phyloP scores from a whole-genome alignment of 2,329 filamentous ascomycete species.

The Clarireedia hainanense region DNA sequence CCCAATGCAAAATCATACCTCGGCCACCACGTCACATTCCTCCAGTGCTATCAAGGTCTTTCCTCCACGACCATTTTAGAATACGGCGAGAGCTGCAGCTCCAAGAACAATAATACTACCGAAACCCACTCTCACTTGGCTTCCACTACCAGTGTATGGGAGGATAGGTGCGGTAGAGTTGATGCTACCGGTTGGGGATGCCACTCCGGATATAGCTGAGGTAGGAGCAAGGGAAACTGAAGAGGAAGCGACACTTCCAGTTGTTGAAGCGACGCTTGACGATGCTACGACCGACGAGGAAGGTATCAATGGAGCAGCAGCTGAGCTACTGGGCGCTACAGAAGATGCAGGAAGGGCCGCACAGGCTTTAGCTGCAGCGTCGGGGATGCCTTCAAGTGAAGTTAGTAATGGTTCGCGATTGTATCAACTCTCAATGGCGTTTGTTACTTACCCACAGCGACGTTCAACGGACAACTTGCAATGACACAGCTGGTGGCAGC shows the following conservation, averaged over 20 bases:
- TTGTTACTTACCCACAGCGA: constrained; percentile 3
- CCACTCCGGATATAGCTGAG: neutral
- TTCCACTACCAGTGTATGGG: constrained; percentile 2
- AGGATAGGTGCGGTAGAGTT: neutral
- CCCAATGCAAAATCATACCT: too few relatives aligned
- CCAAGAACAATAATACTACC: neutral
- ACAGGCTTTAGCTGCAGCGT: neutral
- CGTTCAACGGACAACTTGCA: neutral
- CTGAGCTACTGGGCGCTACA: neutral
- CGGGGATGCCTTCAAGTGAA: neutral
- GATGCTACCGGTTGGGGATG: constrained; percentile 2
- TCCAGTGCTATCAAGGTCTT: neutral
- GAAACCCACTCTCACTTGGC: neutral
- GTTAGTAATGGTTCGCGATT: neutral
- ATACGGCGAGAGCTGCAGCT: neutral
- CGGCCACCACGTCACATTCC: neutral
- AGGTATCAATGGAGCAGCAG: neutral
- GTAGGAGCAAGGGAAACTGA: neutral
- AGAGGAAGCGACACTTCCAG: neutral
- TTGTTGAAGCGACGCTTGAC: neutral
- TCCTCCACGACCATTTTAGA: neutral
- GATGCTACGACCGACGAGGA: neutral
- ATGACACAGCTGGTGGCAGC: constrained; percentile 8
- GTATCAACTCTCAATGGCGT: neutral
- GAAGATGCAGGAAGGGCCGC: neutral